phyloP scores from a whole-genome alignment of 2,329 filamentous ascomycete species.

The Karstenula rhodostoma region DNA sequence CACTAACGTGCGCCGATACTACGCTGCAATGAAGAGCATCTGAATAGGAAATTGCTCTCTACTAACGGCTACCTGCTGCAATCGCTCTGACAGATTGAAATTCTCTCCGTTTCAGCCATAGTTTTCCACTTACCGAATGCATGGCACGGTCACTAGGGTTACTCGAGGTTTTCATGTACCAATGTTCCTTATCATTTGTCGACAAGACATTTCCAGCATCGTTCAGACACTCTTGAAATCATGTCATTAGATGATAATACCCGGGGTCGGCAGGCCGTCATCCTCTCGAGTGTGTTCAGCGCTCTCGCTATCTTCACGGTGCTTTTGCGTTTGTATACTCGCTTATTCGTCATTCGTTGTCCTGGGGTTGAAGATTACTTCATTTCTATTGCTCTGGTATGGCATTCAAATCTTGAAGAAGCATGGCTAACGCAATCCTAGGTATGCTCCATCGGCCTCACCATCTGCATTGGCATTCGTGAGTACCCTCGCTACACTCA shows the following conservation, averaged over 20 bases:
- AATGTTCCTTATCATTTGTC: background rate
- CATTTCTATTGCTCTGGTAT: conserved; percentile 12
- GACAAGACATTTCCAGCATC: background rate
- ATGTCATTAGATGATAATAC: conserved; percentile 9
- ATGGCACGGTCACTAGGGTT: background rate
- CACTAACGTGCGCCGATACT: background rate
- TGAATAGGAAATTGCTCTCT: background rate
- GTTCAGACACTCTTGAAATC: background rate
- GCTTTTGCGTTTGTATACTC: conserved; percentile 13
- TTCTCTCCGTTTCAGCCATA: conserved; percentile 7
- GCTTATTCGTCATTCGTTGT: conserved; percentile 14
- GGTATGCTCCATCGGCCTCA: conserved; percentile 40
- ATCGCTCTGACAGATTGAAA: background rate
- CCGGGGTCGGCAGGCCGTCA: conserved; percentile 11
- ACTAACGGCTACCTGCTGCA: background rate
- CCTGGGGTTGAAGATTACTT: conserved; percentile 15
- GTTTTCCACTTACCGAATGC: background rate
- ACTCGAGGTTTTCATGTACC: background rate
- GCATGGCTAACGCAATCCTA: conserved; percentile 9
- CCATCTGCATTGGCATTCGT: conserved; percentile 40
- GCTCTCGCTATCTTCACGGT: conserved; percentile 9
- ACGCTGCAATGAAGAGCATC: background rate
- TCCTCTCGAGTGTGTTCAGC: conserved; percentile 10
- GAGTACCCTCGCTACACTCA: conserved; percentile 13
- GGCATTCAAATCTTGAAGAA: background rate